Evolutionary conservation across 148 eudicot species (phyloP).

Genomic region (Dianthus caryophyllus): DNA sequence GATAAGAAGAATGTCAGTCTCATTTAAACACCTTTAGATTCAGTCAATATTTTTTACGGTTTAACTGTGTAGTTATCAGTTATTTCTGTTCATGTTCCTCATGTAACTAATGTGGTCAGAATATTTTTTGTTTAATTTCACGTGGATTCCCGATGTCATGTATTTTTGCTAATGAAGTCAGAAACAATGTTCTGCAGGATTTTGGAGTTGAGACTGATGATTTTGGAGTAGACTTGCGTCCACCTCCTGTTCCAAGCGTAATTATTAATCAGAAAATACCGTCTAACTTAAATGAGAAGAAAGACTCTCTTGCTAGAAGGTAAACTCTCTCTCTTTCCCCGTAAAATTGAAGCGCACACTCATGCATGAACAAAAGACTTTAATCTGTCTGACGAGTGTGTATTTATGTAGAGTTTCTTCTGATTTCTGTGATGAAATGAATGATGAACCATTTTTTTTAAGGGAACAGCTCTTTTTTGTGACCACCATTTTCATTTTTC

Average conservation of each 20-base stretch:
- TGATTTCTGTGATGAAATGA: too few species aligned
- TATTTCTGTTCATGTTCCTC: neutral
- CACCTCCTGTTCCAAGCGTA: slow-evolving; percentile 32
- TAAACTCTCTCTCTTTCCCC: slow-evolving; percentile 17
- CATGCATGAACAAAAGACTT: neutral
- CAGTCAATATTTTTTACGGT: neutral
- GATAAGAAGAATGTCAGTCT: neutral
- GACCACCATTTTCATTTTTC: too few species aligned
- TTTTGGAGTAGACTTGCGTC: slow-evolving; percentile 44
- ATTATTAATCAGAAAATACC: slow-evolving; percentile 18
- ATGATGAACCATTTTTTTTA: too few species aligned
- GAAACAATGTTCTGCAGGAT: slow-evolving; percentile 29
- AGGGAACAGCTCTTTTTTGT: too few species aligned
- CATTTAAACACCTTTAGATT: neutral
- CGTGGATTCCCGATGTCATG: neutral
- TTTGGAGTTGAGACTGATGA: slow-evolving; percentile 34
- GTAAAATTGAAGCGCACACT: too few species aligned
- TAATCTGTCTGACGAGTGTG: neutral
- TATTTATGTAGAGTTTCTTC: neutral
- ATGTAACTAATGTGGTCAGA: neutral
- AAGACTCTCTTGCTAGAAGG: slow-evolving; percentile 27
- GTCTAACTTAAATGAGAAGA: slow-evolving; percentile 21
- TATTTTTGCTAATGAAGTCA: neutral
- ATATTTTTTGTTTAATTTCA: neutral
- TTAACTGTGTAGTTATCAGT: neutral